Evolutionary conservation across 163 green algal species (phyloP), one percentile per base, ranked within the genome.

Genomic region (Scenedesmus sp.): DNA sequence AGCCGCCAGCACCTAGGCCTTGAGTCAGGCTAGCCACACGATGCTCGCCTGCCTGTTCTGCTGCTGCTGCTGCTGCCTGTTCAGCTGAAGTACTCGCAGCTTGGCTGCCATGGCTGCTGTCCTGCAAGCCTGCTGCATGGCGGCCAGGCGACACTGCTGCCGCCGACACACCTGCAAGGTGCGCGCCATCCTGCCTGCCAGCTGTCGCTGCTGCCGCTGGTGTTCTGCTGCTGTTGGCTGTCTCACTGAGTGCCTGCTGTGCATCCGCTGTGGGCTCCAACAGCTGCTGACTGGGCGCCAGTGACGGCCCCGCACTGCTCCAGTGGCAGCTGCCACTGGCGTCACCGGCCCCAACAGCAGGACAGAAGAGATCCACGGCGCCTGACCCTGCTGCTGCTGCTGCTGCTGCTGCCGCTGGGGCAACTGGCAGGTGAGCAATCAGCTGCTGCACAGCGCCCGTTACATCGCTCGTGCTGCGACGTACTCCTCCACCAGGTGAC

Each of bases 371-470:
- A 18, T 76, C 65, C 65, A 76, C 65, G 26, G 65, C 65, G 40
- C 30, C 30, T 76, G 30, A 76, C 65, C 65, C 78, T 84, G 78
- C 78, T 35, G 42, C 18, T 84, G 78, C 78, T 84, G 78, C 24
- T 84, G 78, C 59, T 89, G 84, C 61, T 81, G 59, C 59, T 81
- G 56, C 83, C 70, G 83, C 7, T 61, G 51, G 24, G 6, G 83
- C 35, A 9, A 26, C 24, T 18, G 46, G 37, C 22, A 26, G 40
- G 16, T 37, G 7, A 37, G 43, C 30, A 30, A 4, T 24, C 2
- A 65, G 79, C 37, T 85, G 42, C 79, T 85, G 79, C 44, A 85
- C 79, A 68, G 20, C 42, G 26, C 30, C 5, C 10, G 33, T 49
- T 7, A 65, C 22, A 24, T 59, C 49, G 44, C 40, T 59, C 9